phyloP scores from a whole-genome alignment of 768 basidiomycete genomes.

The Ephemerocybe angulata region DNA sequence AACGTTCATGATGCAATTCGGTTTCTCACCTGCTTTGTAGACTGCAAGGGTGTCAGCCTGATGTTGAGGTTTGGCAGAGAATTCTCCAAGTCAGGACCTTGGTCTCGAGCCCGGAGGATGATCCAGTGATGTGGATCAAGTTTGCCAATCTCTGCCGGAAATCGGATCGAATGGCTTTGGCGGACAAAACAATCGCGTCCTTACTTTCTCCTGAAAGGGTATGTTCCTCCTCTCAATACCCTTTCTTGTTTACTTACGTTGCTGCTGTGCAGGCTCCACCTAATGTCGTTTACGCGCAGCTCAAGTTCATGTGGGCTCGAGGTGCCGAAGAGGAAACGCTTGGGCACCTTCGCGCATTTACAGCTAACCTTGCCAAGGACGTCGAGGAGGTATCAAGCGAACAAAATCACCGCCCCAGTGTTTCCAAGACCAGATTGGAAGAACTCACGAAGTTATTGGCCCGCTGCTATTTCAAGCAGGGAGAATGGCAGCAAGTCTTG shows the following conservation, averaged over 20 bases:
- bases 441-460: conserved; percentile 85
- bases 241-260: too few species aligned
- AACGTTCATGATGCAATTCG: background rate
- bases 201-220: conserved; percentile 74
- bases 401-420: conserved; percentile 45
- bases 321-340: conserved; percentile 77
- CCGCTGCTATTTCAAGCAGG: conserved; percentile 94
- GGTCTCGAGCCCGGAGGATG: conserved; percentile 89
- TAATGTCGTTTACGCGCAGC: conserved; percentile 91
- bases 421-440: conserved; percentile 56
- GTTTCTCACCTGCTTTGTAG: conserved; percentile 34
- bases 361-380: conserved; percentile 70
- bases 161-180: conserved; percentile 88
- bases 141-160: conserved; percentile 97
- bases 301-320: conserved; percentile 94
- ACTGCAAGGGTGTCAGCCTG: conserved; percentile 92
- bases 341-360: conserved; percentile 79
- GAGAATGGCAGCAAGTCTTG: conserved; percentile 87
- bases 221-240: too few species aligned
- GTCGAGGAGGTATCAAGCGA: conserved; percentile 59
- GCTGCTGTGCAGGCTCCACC: conserved; percentile 85
- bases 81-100: conserved; percentile 94
- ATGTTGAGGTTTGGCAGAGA: conserved; percentile 98
- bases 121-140: conserved; percentile 98
- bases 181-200: conserved; percentile 95